A percentile compares a stretch with the other conserved stretches of the same genome.
Conservation (phyloP, 768 basidiomycete species). For the Tylopilus subfusipes region DNA sequence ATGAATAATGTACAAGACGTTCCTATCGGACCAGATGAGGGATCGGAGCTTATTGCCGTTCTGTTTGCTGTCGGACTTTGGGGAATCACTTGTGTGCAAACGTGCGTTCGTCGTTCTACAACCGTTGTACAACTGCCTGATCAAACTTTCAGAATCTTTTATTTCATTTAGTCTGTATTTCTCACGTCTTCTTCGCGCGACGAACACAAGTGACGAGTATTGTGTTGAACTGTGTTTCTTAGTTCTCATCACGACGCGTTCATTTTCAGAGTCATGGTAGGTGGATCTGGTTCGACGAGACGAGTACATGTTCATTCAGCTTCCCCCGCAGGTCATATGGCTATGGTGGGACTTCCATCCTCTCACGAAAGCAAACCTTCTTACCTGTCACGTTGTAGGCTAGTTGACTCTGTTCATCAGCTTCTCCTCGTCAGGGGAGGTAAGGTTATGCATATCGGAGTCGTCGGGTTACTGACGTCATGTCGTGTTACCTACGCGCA, state of each 20-base stretch:
- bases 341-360: conserved; percentile 7
- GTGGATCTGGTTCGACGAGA: not conserved
- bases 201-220: not conserved
- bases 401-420: conserved; percentile 14
- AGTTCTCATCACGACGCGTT: conserved; percentile 9
- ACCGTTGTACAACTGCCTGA: not conserved
- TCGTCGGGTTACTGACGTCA: conserved; percentile 1
- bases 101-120: conserved; percentile 8
- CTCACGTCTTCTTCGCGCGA: not conserved
- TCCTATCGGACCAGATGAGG: conserved; percentile 3
- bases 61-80: conserved; percentile 21
- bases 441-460: not conserved
- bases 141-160: conserved; percentile 8
- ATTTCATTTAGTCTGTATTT: conserved; percentile 17
- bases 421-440: conserved; percentile 18
- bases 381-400: conserved; percentile 9
- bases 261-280: conserved; percentile 11
- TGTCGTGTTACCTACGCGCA: not conserved
- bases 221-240: not conserved
- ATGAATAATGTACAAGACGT: not conserved
- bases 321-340: conserved; percentile 12
- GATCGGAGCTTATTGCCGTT: conserved; percentile 15
- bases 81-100: conserved; percentile 23
- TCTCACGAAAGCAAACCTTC: not conserved
- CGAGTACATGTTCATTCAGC: not conserved